Percentiles rank a stretch among this genome's conserved stretches.
phyloP scores from a whole-genome alignment of 192 early-diverging fungal genomes.

The Coemansia sp. region DNA sequence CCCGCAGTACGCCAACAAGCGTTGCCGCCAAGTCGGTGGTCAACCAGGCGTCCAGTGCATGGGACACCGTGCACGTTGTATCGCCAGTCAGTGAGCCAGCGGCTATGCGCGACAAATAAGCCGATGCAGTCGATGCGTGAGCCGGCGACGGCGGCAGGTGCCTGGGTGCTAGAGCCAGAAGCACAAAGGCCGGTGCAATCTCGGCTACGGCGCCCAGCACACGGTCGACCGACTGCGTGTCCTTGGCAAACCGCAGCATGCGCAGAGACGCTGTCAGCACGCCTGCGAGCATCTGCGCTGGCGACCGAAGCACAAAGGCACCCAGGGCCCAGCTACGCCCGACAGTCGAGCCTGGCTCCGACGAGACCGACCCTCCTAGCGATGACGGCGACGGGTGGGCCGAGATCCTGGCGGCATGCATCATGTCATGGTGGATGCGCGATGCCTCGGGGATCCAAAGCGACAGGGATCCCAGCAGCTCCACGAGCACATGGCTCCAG shows the following conservation, averaged over 20 bases:
- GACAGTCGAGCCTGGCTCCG: too few species aligned
- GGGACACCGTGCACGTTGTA: not conserved
- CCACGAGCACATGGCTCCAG: slow-evolving; percentile 27
- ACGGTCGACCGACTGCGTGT: slow-evolving; percentile 17
- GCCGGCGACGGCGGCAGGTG: slow-evolving; percentile 34
- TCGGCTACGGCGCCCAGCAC: slow-evolving; percentile 10
- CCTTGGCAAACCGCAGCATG: slow-evolving; percentile 14
- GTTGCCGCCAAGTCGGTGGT: slow-evolving; percentile 1
- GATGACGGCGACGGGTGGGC: not conserved
- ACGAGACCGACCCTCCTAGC: too few species aligned
- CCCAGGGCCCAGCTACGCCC: slow-evolving; percentile 5
- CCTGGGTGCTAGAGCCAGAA: slow-evolving; percentile 25
- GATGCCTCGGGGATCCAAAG: slow-evolving; percentile 27
- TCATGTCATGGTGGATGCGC: slow-evolving; percentile 38
- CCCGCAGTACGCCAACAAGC: slow-evolving; percentile 16
- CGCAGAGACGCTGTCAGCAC: slow-evolving; percentile 14
- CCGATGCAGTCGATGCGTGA: slow-evolving; percentile 19
- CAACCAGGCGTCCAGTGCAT: slow-evolving; percentile 22
- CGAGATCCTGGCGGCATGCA: slow-evolving; percentile 12
- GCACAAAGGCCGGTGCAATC: slow-evolving; percentile 20
- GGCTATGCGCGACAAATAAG: slow-evolving; percentile 21
- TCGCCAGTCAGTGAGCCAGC: not conserved
- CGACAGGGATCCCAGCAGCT: slow-evolving; percentile 12
- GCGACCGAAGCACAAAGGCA: slow-evolving; percentile 7
- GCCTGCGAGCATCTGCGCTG: slow-evolving; percentile 8